Evolutionary conservation across 345 rosid species (phyloP).

Genomic region (Citrus medica): DNA sequence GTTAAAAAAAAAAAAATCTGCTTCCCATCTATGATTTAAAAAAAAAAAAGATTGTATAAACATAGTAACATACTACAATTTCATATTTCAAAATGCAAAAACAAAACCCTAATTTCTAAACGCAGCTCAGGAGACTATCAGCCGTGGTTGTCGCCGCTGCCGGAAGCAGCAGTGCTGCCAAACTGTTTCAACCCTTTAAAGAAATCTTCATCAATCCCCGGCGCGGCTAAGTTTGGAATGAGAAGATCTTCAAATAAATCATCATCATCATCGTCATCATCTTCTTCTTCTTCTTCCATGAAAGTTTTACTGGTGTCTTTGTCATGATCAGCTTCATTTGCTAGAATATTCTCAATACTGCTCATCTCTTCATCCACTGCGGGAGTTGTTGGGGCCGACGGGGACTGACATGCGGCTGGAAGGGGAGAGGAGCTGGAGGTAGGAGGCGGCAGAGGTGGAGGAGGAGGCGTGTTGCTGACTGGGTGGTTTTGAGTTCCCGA

Average conservation of each 20-base stretch:
- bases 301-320: background rate
- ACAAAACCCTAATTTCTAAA: background rate
- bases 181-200: slow-evolving; percentile 33
- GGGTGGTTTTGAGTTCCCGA: slow-evolving; percentile 20
- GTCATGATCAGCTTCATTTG: slow-evolving; percentile 3
- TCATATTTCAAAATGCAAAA: background rate
- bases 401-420: slow-evolving; percentile 42
- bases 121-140: background rate
- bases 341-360: slow-evolving; percentile 18
- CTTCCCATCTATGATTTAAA: background rate
- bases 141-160: slow-evolving; percentile 21
- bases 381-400: slow-evolving; percentile 42
- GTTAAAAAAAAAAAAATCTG: background rate
- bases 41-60: background rate
- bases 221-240: slow-evolving; percentile 50
- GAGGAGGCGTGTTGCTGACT: too few relatives aligned
- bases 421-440: slow-evolving; percentile 12
- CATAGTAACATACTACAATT: background rate
- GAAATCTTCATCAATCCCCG: slow-evolving; percentile 47
- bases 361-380: slow-evolving; percentile 25
- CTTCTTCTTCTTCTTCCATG: background rate
- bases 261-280: slow-evolving; percentile 34
- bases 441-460: too few relatives aligned
- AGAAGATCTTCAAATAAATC: slow-evolving; percentile 32
- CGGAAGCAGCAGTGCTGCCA: slow-evolving; percentile 3